Evolutionary conservation across 2,329 filamentous ascomycete species (phyloP).

Genomic region (Pseudogymnoascus sp.): DNA sequence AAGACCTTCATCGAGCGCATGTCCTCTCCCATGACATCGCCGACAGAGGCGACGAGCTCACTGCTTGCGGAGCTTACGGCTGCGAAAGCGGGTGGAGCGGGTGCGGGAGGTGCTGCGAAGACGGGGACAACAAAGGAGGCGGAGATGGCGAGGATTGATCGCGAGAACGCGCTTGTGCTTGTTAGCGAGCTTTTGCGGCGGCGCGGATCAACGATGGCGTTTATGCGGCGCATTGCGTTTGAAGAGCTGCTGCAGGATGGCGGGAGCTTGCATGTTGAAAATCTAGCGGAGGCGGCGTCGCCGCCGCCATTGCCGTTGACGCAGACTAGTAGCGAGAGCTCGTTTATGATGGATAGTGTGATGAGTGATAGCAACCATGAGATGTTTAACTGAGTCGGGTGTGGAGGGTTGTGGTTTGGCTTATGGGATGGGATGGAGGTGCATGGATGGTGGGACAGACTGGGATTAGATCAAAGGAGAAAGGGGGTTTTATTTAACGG

Average conservation of each 20-base stretch:
- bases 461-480: not conserved
- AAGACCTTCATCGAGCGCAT: constrained; percentile 25
- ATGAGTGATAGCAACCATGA: not conserved
- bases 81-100: not conserved
- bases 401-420: not conserved
- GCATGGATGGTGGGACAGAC: not conserved
- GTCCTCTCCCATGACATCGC: not conserved
- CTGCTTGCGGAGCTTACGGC: not conserved
- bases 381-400: not conserved
- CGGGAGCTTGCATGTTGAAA: constrained; percentile 26
- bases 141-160: constrained; percentile 43
- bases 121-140: constrained; percentile 22
- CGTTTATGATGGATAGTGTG: constrained; percentile 5
- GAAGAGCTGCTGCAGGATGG: constrained; percentile 44
- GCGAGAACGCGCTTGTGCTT: constrained; percentile 54
- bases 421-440: not conserved
- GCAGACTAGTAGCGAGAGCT: not conserved
- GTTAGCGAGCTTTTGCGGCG: constrained; percentile 46
- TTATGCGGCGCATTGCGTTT: constrained; percentile 34
- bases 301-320: not conserved
- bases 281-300: constrained; percentile 15
- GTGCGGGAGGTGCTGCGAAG: not conserved
- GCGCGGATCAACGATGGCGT: constrained; percentile 33
- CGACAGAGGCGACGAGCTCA: not conserved
- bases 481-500: not conserved